Percentiles rank a stretch among this genome's conserved stretches.
These are phyloP conservation scores for Lactifluus subvellereus DNA, from an alignment of 768 basidiomycete species.

Conservation along the genomic window DNA sequence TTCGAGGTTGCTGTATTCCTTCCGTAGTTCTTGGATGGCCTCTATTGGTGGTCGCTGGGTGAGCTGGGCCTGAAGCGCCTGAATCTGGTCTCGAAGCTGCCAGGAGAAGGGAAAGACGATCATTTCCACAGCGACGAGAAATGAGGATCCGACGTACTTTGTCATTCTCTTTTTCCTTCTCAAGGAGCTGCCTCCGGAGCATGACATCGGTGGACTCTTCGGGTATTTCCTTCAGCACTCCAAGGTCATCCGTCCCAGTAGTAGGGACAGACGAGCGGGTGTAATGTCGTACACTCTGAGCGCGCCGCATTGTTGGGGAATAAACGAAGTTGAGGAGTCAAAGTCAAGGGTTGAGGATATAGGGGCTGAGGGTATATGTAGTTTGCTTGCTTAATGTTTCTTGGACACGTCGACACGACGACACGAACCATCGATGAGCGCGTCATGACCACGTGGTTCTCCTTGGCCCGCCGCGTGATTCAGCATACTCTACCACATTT, in stretches of 20 bases:
- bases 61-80: conserved; percentile 59
- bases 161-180: conserved; percentile 24
- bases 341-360: not conserved
- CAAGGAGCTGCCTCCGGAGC: conserved; percentile 22
- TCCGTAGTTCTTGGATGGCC: conserved; percentile 56
- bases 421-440: not conserved
- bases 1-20: conserved; percentile 71
- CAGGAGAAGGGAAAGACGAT: not conserved
- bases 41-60: conserved; percentile 64
- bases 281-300: conserved; percentile 23
- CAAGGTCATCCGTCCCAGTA: conserved; percentile 18
- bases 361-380: conserved; percentile 10
- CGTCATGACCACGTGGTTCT: conserved; percentile 10
- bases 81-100: conserved; percentile 59
- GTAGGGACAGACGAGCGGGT: conserved; percentile 16
- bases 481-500: not conserved
- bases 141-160: conserved; percentile 1
- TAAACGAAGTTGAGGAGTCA: not conserved
- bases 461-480: not conserved
- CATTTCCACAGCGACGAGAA: not conserved
- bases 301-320: conserved; percentile 15
- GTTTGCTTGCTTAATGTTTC: not conserved
- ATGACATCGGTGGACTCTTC: conserved; percentile 20
- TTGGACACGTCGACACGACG: not conserved
- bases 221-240: conserved; percentile 17